Percentiles rank a stretch among this genome's conserved stretches.
phyloP scores from a whole-genome alignment of 768 basidiomycete species.

The Lactifluus rugatus region DNA sequence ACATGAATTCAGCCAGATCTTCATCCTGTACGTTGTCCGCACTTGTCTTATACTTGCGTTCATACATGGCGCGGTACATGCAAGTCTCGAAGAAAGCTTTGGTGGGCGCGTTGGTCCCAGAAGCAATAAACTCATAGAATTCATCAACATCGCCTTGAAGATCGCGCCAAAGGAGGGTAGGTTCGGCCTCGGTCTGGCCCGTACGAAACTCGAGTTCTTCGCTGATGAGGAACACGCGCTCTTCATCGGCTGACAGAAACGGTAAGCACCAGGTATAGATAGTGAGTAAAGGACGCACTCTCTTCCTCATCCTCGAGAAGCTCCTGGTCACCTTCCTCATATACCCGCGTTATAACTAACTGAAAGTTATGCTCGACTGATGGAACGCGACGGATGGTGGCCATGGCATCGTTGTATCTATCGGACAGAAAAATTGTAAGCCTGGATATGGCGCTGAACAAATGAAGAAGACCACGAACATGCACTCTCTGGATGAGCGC shows the following conservation, averaged over 20 bases:
- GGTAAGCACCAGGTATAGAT: constrained; percentile 4
- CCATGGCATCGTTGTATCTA: constrained; percentile 94
- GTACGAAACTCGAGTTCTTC: constrained; percentile 82
- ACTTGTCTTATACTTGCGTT: constrained; percentile 72
- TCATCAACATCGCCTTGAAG: constrained; percentile 87
- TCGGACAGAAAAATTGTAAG: not conserved
- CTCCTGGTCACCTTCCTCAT: constrained; percentile 94
- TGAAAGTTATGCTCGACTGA: constrained; percentile 74
- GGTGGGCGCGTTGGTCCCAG: constrained; percentile 66
- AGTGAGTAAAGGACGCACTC: constrained; percentile 36
- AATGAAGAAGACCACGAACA: constrained; percentile 43
- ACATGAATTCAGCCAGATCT: constrained; percentile 72
- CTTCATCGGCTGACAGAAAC: constrained; percentile 68
- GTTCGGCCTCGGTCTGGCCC: constrained; percentile 62
- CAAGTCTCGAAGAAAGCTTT: constrained; percentile 86
- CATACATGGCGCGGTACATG: constrained; percentile 94
- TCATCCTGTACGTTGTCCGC: constrained; percentile 59
- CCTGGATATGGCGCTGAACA: not conserved
- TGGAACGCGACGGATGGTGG: constrained; percentile 80
- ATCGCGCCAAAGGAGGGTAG: constrained; percentile 87
- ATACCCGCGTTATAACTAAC: constrained; percentile 92
- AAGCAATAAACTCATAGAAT: constrained; percentile 82
- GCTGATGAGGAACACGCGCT: constrained; percentile 84
- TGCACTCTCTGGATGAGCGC: constrained; percentile 92
- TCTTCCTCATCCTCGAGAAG: constrained; percentile 90